Conservation (phyloP, 2,329 filamentous ascomycete species). For the Fusarium annulatum region DNA sequence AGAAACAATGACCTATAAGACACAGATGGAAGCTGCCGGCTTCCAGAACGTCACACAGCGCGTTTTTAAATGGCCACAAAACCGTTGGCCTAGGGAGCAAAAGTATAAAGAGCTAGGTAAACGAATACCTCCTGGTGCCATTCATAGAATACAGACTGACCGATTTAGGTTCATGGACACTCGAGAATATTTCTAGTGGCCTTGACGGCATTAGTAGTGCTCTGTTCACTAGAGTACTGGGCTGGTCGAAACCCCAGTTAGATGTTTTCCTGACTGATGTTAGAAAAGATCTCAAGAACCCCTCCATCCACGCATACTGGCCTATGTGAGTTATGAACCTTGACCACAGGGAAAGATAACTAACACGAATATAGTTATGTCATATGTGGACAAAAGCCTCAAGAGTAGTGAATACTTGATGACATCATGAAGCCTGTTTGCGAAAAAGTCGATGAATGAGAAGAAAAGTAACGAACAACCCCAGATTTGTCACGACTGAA, state of each 20-base stretch:
- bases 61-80: constrained; percentile 59
- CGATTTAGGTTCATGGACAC: constrained; percentile 16
- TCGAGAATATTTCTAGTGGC: constrained; percentile 31
- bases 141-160: background rate
- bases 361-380: background rate
- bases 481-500: background rate
- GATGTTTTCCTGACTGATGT: constrained; percentile 40
- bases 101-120: constrained; percentile 61
- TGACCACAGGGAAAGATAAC: background rate
- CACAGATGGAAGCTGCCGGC: constrained; percentile 58
- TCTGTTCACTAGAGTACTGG: constrained; percentile 41
- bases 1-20: constrained; percentile 31
- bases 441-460: background rate
- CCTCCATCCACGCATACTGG: constrained; percentile 45
- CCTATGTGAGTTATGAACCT: constrained; percentile 29
- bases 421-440: background rate
- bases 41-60: constrained; percentile 60
- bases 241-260: constrained; percentile 43
- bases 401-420: background rate
- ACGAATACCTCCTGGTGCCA: too few species aligned
- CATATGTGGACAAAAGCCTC: constrained; percentile 4
- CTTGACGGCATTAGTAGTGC: constrained; percentile 44
- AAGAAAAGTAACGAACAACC: background rate
- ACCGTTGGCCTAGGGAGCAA: constrained; percentile 60
- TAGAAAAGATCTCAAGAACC: constrained; percentile 42